Percentiles rank a stretch among this genome's conserved stretches.
Conservation (phyloP, 2,329 filamentous ascomycete genomes). For the Apiospora malaysiana region DNA sequence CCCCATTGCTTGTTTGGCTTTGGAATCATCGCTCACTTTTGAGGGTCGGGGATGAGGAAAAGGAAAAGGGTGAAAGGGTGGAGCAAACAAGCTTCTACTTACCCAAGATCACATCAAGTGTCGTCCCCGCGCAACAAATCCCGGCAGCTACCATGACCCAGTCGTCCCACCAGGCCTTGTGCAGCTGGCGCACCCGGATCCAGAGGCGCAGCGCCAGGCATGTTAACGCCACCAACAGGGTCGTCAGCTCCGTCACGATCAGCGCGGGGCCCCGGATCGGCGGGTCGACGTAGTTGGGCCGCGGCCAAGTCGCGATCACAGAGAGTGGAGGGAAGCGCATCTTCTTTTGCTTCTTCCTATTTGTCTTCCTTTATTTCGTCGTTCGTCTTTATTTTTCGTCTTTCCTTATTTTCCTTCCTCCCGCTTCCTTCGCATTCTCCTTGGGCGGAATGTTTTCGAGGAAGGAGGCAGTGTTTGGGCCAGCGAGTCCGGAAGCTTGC, state of each 20-base stretch:
- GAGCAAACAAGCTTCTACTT: not conserved
- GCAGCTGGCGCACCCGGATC: constrained; percentile 42
- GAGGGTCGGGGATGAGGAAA: not conserved
- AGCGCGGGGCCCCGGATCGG: constrained; percentile 44
- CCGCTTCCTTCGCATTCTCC: no score
- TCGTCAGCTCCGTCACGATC: constrained; percentile 44
- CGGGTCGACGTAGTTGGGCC: constrained; percentile 45
- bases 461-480: no score
- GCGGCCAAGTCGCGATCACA: constrained; percentile 45
- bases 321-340: constrained; percentile 46
- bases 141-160: constrained; percentile 49
- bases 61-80: not conserved
- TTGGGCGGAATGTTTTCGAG: no score
- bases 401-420: not conserved
- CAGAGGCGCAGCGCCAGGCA: constrained; percentile 45
- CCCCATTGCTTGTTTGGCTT: no score
- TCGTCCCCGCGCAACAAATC: constrained; percentile 24
- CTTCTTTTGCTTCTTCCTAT: not conserved
- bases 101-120: constrained; percentile 34
- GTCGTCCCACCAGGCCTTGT: constrained; percentile 45
- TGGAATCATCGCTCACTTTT: not conserved
- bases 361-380: not conserved
- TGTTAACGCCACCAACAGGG: constrained; percentile 42
- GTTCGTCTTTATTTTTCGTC: not conserved
- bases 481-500: no score